Conservation (phyloP, 805 yeast genomes). For the Saccharomycopsis oosterbeekiorum region DNA sequence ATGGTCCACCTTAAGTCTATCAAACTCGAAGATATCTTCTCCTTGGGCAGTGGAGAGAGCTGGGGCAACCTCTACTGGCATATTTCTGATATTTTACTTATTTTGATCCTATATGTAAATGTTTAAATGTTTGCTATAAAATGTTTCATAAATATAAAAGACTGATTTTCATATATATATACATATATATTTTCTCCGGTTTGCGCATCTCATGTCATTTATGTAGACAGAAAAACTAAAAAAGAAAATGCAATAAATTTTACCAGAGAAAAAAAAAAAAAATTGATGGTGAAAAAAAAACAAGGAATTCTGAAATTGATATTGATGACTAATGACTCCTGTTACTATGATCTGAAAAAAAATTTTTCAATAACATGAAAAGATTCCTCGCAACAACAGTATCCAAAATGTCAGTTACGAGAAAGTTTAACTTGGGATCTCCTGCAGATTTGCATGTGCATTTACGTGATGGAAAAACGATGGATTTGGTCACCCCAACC, state of each 20-base stretch:
- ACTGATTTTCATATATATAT: not conserved
- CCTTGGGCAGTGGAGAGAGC: slow-evolving; percentile 46
- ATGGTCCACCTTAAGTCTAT: slow-evolving; percentile 23
- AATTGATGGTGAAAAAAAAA: not conserved
- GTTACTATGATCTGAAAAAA: not conserved
- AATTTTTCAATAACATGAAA: not conserved
- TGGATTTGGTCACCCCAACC: slow-evolving; percentile 84
- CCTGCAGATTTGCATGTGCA: slow-evolving; percentile 96
- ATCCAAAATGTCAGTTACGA: not conserved
- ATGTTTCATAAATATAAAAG: not conserved
- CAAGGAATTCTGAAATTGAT: not conserved
- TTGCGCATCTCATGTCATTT: not conserved
- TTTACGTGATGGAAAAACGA: slow-evolving; percentile 88
- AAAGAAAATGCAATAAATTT: too few relatives aligned
- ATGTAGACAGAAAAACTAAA: not conserved
- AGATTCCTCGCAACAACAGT: slow-evolving; percentile 2
- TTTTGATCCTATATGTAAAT: not conserved
- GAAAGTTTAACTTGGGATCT: slow-evolving; percentile 43
- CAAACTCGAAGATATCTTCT: slow-evolving; percentile 33
- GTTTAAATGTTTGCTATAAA: not conserved
- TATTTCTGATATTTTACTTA: not conserved
- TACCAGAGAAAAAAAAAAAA: not conserved
- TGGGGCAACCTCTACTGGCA: slow-evolving; percentile 24
- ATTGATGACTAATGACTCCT: not conserved
- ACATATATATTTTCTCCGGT: not conserved